Percentiles rank a stretch among this genome's conserved stretches.
Evolutionary conservation across 176 grass and related monocot species (phyloP).

Genomic region (Calamus simplicifolius): DNA sequence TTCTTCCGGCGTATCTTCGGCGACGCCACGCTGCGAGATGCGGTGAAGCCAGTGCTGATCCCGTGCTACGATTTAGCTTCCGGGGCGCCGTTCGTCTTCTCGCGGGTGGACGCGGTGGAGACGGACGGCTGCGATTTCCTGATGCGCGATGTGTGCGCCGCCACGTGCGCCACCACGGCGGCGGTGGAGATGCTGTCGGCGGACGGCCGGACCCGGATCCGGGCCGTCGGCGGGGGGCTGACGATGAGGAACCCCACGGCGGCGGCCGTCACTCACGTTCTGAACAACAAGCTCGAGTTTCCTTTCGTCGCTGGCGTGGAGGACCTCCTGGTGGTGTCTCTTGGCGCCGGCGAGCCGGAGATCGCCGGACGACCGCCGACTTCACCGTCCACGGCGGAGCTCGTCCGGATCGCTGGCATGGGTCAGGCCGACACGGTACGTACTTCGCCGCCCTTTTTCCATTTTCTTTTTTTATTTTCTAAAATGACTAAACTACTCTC

Average conservation of each 20-base stretch:
- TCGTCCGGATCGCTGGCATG: constrained; percentile 2
- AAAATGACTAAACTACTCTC: not conserved
- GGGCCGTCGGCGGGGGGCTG: constrained; percentile 1
- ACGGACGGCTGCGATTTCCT: constrained; percentile 20
- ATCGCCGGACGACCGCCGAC: not conserved
- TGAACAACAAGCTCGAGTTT: constrained; percentile 13
- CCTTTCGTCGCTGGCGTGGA: constrained; percentile 8
- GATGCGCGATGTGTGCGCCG: constrained; percentile 13
- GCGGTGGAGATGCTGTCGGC: constrained; percentile 9
- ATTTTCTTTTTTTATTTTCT: not conserved
- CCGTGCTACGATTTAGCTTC: constrained; percentile 17
- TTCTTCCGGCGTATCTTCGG: constrained; percentile 6
- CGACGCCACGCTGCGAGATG: constrained; percentile 12
- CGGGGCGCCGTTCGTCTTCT: constrained; percentile 19
- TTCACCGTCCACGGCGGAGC: not conserved
- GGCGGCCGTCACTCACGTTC: constrained; percentile 14
- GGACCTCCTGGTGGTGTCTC: constrained; percentile 12
- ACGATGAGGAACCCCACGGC: constrained; percentile 17
- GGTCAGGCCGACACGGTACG: constrained; percentile 10
- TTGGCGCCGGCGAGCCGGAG: not conserved
- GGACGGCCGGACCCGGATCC: constrained; percentile 11
- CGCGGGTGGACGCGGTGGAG: constrained; percentile 19
- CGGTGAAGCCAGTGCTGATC: constrained; percentile 18
- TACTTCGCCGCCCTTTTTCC: not conserved
- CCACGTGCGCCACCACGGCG: not conserved